Evolutionary conservation across 2,329 filamentous ascomycete species (phyloP), one percentile per base, ranked within the genome.

Genomic region (Xylariaceae sp.): DNA sequence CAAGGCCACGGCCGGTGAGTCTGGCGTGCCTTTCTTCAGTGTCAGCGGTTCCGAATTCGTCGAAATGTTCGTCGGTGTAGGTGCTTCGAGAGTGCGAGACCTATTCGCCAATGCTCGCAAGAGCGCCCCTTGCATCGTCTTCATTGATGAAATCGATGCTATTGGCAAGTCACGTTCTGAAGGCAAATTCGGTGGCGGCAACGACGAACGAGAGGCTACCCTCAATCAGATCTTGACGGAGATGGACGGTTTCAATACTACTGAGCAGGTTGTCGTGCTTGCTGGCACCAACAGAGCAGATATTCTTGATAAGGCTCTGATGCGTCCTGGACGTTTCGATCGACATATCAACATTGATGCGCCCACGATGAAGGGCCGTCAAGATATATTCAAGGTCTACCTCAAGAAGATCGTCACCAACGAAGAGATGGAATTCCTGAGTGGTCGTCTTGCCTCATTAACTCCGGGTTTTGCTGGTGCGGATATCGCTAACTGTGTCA

Each of bases 11-110:
- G 93, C 93, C 40, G 93, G 93, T 64, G 93, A 98, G 72, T 96
- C 93, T 21, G 86, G 87, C 35, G 93, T 98, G 23, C 93, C 93
- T 1, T 98, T 98, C 77, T 98, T 91, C 78, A 95, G 88, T 61
- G 93, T 98, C 59, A 96, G 90, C 67, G 93, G 93, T 64, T 98
- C 93, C 39, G 93, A 98, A 66, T 98, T 98, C 64, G 92, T 98
- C 23, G 93, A 98, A 71, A 98, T 98, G 92, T 98, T 98, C 64
- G 93, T 98, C 41, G 93, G 93, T 80, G 93, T 98, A 49, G 93
- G 93, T 68, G 88, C 93, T 17, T 97, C 92, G 22, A 82, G 93
- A 68, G 93, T 98, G 40, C 83, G 93, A 59, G 93, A 98, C 67
- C 73, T 98, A 42, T 98, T 98, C 62, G 84, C 89, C 46, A 95